These are phyloP conservation scores for Colletotrichum chlorophyti DNA, from an alignment of 2,329 filamentous ascomycete genomes.

Conservation along the genomic window DNA sequence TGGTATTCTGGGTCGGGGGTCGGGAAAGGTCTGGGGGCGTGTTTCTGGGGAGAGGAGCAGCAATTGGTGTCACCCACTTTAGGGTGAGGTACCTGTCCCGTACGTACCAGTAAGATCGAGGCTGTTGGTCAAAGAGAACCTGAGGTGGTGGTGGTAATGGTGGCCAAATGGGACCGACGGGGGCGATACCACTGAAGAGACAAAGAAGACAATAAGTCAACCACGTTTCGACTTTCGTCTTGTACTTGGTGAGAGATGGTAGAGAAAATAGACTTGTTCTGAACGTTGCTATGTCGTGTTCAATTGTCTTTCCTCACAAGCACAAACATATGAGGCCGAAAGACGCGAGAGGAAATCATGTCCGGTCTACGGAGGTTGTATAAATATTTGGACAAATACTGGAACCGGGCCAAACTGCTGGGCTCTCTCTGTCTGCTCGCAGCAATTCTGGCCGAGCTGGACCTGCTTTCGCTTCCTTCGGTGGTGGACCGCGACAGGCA, in stretches of 20 bases:
- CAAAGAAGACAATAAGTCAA: too few relatives aligned
- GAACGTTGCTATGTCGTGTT: too few relatives aligned
- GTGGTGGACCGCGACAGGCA: slow-evolving; percentile 22
- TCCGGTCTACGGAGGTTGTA: slow-evolving; percentile 7
- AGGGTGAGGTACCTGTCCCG: too few relatives aligned
- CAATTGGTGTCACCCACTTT: slow-evolving; percentile 19
- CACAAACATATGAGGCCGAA: not conserved
- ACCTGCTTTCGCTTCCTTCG: slow-evolving; percentile 22
- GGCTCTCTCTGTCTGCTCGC: slow-evolving; percentile 9
- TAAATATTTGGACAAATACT: not conserved
- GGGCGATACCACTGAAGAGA: slow-evolving; percentile 18
- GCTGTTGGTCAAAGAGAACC: slow-evolving; percentile 28
- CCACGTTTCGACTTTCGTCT: too few relatives aligned
- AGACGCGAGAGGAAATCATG: not conserved
- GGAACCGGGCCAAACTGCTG: not conserved
- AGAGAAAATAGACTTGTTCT: too few relatives aligned
- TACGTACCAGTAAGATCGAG: slow-evolving; percentile 26
- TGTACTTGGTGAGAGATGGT: too few relatives aligned
- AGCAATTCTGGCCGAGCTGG: slow-evolving; percentile 29
- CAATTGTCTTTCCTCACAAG: too few relatives aligned
- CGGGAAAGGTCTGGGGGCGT: slow-evolving; percentile 24
- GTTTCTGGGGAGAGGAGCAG: not conserved
- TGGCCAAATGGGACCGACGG: too few relatives aligned
- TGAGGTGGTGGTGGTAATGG: not conserved
- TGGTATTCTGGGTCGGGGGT: slow-evolving; percentile 10